Percentiles rank a stretch among this genome's conserved stretches.
Conservation (phyloP, 2,329 filamentous ascomycete genomes). For the Paecilomyces niveus region DNA sequence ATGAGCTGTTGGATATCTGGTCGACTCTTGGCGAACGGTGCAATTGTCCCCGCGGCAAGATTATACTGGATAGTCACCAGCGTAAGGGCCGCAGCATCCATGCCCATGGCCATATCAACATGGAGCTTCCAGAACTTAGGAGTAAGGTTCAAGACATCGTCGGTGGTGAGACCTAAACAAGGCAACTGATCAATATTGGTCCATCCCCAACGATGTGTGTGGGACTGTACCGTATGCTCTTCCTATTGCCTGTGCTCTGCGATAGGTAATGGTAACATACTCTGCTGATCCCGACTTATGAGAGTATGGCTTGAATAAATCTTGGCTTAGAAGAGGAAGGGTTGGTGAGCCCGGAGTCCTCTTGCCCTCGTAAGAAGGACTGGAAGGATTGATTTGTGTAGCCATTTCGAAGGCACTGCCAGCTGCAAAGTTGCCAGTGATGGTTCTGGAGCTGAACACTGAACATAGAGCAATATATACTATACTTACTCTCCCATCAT, state of each 20-base stretch:
- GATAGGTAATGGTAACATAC: background rate
- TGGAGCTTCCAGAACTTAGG: slow-evolving; percentile 6
- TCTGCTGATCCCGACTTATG: background rate
- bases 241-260: background rate
- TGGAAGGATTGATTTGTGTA: background rate
- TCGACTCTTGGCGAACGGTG: slow-evolving; percentile 6
- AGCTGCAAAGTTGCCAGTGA: background rate
- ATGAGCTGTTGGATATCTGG: slow-evolving; percentile 11
- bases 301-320: background rate
- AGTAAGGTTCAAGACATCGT: slow-evolving; percentile 5
- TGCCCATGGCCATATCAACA: slow-evolving; percentile 59
- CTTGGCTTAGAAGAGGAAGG: background rate
- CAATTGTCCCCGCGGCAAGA: slow-evolving; percentile 14
- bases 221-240: background rate
- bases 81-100: slow-evolving; percentile 80
- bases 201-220: background rate
- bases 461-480: background rate
- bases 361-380: background rate
- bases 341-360: background rate
- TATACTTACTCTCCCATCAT: background rate
- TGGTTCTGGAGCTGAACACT: background rate
- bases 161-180: slow-evolving; percentile 1
- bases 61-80: slow-evolving; percentile 14
- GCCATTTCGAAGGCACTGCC: background rate
- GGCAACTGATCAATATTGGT: background rate